Base-by-base conservation (phyloP, 768 basidiomycete species). In the Suillus alpinus region DNA sequence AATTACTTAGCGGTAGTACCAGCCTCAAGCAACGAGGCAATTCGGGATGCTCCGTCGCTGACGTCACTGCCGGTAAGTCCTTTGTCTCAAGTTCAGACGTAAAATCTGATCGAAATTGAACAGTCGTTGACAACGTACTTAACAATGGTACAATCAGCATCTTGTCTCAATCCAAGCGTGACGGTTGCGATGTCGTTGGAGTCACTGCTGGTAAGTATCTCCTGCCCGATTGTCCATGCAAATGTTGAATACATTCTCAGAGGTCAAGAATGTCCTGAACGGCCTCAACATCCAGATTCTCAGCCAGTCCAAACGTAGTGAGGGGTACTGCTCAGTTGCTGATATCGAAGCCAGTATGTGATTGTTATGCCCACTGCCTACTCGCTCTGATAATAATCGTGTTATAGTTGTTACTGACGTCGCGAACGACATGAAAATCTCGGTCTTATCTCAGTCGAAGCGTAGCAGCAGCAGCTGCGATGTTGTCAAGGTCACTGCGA, bases 1-100 rank as follows among this genome's bases (percentile, higher is more conserved):
- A 36, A 29, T 16, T 14, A 2, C 14, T 49, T 9, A 26, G 26
- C 26, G 26, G 26, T 26, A 26, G 26, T n/a, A n/a, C n/a, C 26
- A 3, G 26, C 26, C 26, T 26, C 26, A 3, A 26, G 0, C 8
- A 14, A 46, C 46, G 46, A 29, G 4, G 7, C 4, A 1, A 6
- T 18, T 10, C 2, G 14, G 49, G 49, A 12, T 55, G 53, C 26
- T 26, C 9, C 3, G 0, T 39, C 9, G 36, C 3, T 14, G 16
- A 55, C 0, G 16, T 39, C 3, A 14, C 16, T 10, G 23, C 23
- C 16, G 39, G 53, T 55, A 1, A 39, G 53, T 37, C 0, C 1
- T 16, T 3, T 1, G 0, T 37, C 7, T 26, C 0, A 2, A 1
- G 4, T 26, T 2, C 4, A 9, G 14, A 20, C 7, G 2, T 1